Evolutionary conservation across 2,329 filamentous ascomycete genomes (phyloP), one percentile per base, ranked within the genome.

Genomic region (Alternaria sp.): DNA sequence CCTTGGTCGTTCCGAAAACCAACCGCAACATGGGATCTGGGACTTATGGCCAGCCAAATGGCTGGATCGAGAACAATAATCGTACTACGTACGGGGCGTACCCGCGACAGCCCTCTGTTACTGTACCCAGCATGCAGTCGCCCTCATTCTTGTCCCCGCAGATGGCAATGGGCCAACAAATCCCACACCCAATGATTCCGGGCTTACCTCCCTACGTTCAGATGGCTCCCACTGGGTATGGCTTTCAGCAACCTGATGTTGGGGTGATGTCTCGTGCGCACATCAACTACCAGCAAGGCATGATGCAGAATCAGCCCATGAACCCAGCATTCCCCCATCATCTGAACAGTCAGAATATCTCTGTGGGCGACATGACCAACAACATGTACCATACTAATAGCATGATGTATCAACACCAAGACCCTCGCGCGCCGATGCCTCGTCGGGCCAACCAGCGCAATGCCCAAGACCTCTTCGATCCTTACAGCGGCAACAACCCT

Each of bases 301-400:
- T 57, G 26, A 48, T 57, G 22, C 64, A 61, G 41, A 57, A 36
- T 18, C 48, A 64, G 11, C 51, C 57, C 12, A 65, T 68, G 54
- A 56, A 58, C 22, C 63, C 62, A 16, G 49, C 43, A n/a, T 69
- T 67, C 36, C 42, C 59, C 11, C 54, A 58, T n/a, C 65, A 70
- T 11, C 51, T 42, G 38, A 53, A 56, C 7, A 47, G 32, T 16
- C 36, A 56, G 14, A 60, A 66, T 16, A 55, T 47, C 20, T 67
- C 64, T 5, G 73, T 77, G 51, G 66, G 63, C 3, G 70, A 78
- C 38, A 65, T 75, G 68, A 73, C 73, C 1, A 77, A 76, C 55
- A 65, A 61, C 39, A 42, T 63, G n/a, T 58, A 66, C 38, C 67
- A 68, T 51, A 11, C 54, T 18, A 48, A 54, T 11, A 53, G 58